phyloP scores from a whole-genome alignment of 345 rosid genomes.

The Salix brachista region DNA sequence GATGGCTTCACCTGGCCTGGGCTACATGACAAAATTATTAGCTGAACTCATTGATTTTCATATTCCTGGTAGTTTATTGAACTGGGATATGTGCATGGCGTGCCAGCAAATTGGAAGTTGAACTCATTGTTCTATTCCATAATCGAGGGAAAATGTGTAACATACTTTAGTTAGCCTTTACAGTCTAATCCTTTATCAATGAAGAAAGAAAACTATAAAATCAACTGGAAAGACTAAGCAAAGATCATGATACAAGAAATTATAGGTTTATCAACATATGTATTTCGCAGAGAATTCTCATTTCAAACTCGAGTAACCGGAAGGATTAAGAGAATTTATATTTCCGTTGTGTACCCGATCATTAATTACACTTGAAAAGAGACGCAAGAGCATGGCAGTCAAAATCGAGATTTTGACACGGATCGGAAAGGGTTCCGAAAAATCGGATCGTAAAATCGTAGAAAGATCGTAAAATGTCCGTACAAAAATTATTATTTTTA shows the following conservation, averaged over 20 bases:
- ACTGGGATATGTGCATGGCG: not conserved
- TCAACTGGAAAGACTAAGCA: not conserved
- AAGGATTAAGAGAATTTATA: not conserved
- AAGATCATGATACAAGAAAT: too few relatives aligned
- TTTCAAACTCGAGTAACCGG: not conserved
- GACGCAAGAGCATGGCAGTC: not conserved
- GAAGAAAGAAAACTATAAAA: not conserved
- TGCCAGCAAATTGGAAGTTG: not conserved
- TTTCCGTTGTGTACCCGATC: not conserved
- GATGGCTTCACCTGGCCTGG: not conserved
- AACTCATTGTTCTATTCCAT: too few relatives aligned
- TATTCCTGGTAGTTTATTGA: not conserved
- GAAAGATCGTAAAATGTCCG: too few relatives aligned
- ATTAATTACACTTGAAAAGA: not conserved
- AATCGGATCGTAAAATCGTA: too few relatives aligned
- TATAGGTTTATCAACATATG: too few relatives aligned
- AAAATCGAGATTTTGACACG: too few relatives aligned
- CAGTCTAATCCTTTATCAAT: too few relatives aligned
- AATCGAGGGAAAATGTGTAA: not conserved
- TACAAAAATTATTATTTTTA: too few relatives aligned
- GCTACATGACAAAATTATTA: not conserved
- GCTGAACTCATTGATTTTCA: too few relatives aligned
- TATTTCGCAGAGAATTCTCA: not conserved
- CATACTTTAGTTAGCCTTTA: too few relatives aligned
- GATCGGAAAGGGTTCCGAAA: too few relatives aligned